Evolutionary conservation across 352 stramenopile genomes (phyloP).

Genomic region (Phytopythium chamaehyphon): DNA sequence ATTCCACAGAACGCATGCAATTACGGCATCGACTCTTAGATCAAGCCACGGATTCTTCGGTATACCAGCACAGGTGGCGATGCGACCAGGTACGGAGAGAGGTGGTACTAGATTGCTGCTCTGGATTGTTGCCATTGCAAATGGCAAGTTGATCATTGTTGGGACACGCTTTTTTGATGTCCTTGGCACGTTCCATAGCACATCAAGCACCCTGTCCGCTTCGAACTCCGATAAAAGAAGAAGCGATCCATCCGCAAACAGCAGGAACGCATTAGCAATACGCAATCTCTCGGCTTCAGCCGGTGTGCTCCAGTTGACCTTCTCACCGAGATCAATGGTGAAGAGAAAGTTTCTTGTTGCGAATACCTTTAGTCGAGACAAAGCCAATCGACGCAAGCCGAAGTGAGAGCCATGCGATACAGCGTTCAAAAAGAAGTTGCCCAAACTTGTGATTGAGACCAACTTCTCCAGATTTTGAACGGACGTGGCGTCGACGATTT

Average conservation of each 20-base stretch:
- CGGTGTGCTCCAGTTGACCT: no score
- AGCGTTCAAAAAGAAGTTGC: not conserved
- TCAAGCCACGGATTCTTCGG: not conserved
- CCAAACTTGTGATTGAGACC: not conserved
- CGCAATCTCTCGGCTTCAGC: conserved; percentile 16
- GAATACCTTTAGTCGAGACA: not conserved
- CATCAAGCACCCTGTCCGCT: conserved; percentile 28
- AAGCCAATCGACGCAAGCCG: no score
- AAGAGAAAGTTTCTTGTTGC: conserved; percentile 46
- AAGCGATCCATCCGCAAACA: conserved; percentile 34
- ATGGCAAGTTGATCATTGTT: not conserved
- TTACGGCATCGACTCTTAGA: conserved; percentile 1
- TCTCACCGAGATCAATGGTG: conserved; percentile 5
- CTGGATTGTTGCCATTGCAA: not conserved
- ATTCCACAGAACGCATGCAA: conserved; percentile 27
- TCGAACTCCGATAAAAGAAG: conserved; percentile 38
- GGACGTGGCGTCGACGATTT: conserved; percentile 10
- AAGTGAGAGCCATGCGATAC: not conserved
- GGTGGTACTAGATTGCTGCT: no score
- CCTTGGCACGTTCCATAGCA: conserved; percentile 16
- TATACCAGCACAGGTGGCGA: not conserved
- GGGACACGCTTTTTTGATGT: no score
- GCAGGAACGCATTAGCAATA: conserved; percentile 29
- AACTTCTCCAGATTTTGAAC: no score
- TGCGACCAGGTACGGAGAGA: not conserved